Conservation (phyloP, 768 basidiomycete genomes). For the Collybia sp. region DNA sequence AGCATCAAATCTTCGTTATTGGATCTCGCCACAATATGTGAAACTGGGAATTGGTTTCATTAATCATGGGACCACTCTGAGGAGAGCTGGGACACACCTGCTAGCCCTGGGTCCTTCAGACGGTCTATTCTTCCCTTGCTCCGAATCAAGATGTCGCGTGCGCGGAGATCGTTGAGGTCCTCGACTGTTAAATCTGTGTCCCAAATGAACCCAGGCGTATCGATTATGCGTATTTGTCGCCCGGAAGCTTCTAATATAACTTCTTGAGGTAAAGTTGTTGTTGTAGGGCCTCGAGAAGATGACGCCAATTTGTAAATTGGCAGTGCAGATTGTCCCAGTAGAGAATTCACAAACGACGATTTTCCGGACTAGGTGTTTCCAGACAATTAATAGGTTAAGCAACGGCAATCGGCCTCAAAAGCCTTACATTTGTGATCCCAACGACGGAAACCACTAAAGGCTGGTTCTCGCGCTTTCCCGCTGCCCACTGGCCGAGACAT, state of each 20-base stretch:
- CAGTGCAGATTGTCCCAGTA: slow-evolving; percentile 46
- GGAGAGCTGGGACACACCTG: slow-evolving; percentile 46
- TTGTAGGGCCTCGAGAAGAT: slow-evolving; percentile 60
- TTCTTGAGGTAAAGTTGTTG: slow-evolving; percentile 65
- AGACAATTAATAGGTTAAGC: slow-evolving; percentile 3
- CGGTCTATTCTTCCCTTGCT: slow-evolving; percentile 80
- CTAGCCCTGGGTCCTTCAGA: slow-evolving; percentile 72
- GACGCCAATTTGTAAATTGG: slow-evolving; percentile 54
- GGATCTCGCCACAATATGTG: slow-evolving; percentile 63
- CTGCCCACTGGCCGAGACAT: slow-evolving; percentile 42
- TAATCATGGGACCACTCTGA: slow-evolving; percentile 5
- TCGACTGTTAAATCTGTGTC: slow-evolving; percentile 32
- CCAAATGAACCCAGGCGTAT: slow-evolving; percentile 85
- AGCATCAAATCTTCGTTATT: slow-evolving; percentile 84
- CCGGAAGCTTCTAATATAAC: slow-evolving; percentile 44
- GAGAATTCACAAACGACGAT: slow-evolving; percentile 79
- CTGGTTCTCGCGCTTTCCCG: slow-evolving; percentile 39
- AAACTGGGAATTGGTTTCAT: slow-evolving; percentile 35
- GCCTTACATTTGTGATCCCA: slow-evolving; percentile 76
- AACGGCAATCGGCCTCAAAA: not conserved
- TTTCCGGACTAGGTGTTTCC: slow-evolving; percentile 63
- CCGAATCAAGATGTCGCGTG: slow-evolving; percentile 74
- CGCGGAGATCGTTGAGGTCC: slow-evolving; percentile 33
- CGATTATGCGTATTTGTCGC: slow-evolving; percentile 61
- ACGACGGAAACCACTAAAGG: slow-evolving; percentile 72